Evolutionary conservation across 192 early-diverging fungal genomes (phyloP).

Genomic region (Rhizoclosmatium globosum): DNA sequence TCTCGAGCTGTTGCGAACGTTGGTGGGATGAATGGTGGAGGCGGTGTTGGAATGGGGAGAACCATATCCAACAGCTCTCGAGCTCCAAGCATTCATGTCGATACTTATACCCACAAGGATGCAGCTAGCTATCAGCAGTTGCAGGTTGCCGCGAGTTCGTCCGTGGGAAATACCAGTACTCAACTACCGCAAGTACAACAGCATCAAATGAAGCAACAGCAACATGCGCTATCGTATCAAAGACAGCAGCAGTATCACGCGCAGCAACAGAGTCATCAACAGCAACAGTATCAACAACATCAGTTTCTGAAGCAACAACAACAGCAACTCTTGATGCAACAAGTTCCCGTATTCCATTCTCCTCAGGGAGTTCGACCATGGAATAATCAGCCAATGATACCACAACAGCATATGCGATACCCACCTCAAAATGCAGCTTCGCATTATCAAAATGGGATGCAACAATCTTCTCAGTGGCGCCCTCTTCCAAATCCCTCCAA

Average conservation of each 20-base stretch:
- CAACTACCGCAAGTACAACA: constrained; percentile 1
- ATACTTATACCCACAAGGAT: background rate
- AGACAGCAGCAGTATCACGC: background rate
- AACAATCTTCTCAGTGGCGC: too few species aligned
- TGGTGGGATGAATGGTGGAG: too few species aligned
- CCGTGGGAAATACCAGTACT: background rate
- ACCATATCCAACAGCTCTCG: constrained; percentile 20
- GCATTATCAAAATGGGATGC: too few species aligned
- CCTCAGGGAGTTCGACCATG: too few species aligned
- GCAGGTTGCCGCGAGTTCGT: background rate
- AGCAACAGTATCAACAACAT: background rate
- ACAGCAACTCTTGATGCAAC: background rate
- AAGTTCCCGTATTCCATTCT: background rate
- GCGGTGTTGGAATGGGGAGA: background rate
- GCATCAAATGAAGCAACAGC: background rate
- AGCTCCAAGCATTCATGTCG: constrained; percentile 20
- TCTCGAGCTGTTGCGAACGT: background rate
- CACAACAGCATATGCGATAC: too few species aligned
- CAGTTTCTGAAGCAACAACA: background rate
- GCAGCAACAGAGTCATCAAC: background rate
- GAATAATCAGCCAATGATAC: too few species aligned
- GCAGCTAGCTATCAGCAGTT: constrained; percentile 1
- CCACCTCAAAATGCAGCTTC: too few species aligned
- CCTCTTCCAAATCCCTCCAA: too few species aligned
- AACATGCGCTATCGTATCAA: background rate